Conservation (phyloP, 441 rosid species). For the Erodium texanum region DNA sequence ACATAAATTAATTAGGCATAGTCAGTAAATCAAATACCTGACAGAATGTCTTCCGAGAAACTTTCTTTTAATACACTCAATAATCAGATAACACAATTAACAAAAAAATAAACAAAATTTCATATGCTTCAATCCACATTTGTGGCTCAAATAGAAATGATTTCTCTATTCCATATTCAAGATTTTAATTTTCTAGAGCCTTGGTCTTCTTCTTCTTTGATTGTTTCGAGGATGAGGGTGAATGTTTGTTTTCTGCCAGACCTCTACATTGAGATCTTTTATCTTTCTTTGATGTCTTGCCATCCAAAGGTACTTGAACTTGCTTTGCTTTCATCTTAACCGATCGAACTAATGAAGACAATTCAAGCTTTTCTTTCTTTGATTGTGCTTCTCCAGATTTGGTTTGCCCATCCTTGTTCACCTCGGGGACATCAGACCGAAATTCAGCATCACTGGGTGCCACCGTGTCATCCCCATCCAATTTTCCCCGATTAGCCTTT, state of each 20-base stretch:
- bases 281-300: constrained; percentile 25
- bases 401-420: constrained; percentile 9
- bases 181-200: constrained; percentile 1
- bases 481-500: constrained; percentile 31
- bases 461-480: constrained; percentile 16
- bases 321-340: constrained; percentile 64
- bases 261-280: constrained; percentile 13
- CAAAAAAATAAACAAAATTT: not conserved
- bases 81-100: not conserved
- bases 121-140: not conserved
- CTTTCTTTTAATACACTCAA: constrained; percentile 3
- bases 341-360: constrained; percentile 53
- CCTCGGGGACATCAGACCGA: constrained; percentile 19
- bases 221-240: constrained; percentile 16
- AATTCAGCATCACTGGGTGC: constrained; percentile 16
- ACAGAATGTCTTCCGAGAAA: not conserved
- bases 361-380: constrained; percentile 41
- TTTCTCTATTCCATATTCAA: not conserved
- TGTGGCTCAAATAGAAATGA: not conserved
- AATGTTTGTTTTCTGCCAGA: constrained; percentile 13
- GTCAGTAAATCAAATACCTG: not conserved
- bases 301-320: constrained; percentile 23
- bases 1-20: too few species aligned
- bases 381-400: constrained; percentile 20
- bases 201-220: constrained; percentile 30